phyloP scores from a whole-genome alignment of 805 yeast genomes.

The Saturnispora kantuleensis region DNA sequence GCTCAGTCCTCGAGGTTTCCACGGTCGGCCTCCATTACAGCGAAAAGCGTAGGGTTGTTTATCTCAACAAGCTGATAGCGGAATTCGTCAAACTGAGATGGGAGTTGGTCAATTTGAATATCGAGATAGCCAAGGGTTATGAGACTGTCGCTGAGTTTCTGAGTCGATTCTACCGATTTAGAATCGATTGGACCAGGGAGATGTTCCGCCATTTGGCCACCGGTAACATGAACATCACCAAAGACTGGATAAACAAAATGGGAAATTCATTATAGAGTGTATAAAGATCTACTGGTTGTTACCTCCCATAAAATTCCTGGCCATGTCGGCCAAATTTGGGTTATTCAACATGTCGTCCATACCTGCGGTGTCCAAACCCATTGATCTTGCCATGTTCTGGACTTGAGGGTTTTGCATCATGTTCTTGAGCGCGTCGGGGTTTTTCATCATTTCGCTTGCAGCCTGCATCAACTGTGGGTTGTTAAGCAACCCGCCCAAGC shows the following conservation, averaged over 20 bases:
- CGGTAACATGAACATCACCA: constrained; percentile 13
- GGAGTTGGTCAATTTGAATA: constrained; percentile 34
- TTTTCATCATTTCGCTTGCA: constrained; percentile 80
- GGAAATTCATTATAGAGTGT: no score
- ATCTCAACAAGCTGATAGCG: constrained; percentile 33
- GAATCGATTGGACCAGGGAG: constrained; percentile 31
- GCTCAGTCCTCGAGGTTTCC: not conserved
- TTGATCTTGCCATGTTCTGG: constrained; percentile 72
- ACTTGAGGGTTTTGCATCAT: constrained; percentile 86
- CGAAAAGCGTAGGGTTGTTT: constrained; percentile 42
- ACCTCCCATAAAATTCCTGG: constrained; percentile 54
- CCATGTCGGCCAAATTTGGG: constrained; percentile 68
- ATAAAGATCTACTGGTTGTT: constrained; percentile 8
- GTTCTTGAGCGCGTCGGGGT: constrained; percentile 66
- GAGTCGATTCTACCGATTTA: constrained; percentile 46
- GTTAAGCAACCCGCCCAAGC: constrained; percentile 59
- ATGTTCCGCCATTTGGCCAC: constrained; percentile 28
- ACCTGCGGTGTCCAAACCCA: constrained; percentile 56
- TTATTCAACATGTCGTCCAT: constrained; percentile 68
- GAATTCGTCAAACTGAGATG: constrained; percentile 33
- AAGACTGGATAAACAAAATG: not conserved
- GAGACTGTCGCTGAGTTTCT: constrained; percentile 56
- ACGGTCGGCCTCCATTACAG: constrained; percentile 24
- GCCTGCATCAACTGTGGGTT: constrained; percentile 86
- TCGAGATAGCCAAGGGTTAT: constrained; percentile 42